phyloP scores from a whole-genome alignment of 2,329 filamentous ascomycete genomes.

The Fusarium redolens region DNA sequence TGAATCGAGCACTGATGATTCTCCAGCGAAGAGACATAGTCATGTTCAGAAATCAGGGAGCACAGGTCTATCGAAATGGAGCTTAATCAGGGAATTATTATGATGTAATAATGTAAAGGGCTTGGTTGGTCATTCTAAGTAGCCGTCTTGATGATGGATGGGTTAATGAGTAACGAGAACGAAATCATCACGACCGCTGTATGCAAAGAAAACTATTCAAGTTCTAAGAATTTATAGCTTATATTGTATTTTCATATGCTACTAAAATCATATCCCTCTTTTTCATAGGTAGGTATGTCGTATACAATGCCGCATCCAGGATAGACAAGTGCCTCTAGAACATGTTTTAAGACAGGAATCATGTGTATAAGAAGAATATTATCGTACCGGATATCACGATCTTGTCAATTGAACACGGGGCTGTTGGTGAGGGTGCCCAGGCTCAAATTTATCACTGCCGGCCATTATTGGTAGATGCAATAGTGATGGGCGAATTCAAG shows the following conservation, averaged over 20 bases:
- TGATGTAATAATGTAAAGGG: slow-evolving; percentile 23
- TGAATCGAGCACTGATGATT: slow-evolving; percentile 86
- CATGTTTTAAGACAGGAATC: neutral
- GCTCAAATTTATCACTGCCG: neutral
- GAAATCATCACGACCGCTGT: slow-evolving; percentile 11
- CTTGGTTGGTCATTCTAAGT: slow-evolving; percentile 19
- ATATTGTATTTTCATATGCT: neutral
- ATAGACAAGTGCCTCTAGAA: neutral
- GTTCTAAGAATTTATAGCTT: neutral
- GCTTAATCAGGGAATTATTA: slow-evolving; percentile 56
- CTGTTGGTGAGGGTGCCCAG: neutral
- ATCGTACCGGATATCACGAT: neutral
- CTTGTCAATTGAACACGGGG: neutral
- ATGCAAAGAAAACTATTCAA: neutral
- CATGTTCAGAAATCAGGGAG: slow-evolving; percentile 80
- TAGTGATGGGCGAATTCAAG: neutral
- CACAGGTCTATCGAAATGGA: slow-evolving; percentile 79
- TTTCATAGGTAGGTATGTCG: neutral
- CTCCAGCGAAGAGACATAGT: slow-evolving; percentile 89
- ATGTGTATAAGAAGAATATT: neutral
- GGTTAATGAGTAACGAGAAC: slow-evolving; percentile 37
- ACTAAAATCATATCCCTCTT: neutral
- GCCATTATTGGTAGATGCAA: neutral
- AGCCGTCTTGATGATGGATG: slow-evolving; percentile 28
- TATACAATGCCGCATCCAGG: neutral